Conservation (phyloP, 2,329 filamentous ascomycete species). For the Aspergillus udagawae region DNA sequence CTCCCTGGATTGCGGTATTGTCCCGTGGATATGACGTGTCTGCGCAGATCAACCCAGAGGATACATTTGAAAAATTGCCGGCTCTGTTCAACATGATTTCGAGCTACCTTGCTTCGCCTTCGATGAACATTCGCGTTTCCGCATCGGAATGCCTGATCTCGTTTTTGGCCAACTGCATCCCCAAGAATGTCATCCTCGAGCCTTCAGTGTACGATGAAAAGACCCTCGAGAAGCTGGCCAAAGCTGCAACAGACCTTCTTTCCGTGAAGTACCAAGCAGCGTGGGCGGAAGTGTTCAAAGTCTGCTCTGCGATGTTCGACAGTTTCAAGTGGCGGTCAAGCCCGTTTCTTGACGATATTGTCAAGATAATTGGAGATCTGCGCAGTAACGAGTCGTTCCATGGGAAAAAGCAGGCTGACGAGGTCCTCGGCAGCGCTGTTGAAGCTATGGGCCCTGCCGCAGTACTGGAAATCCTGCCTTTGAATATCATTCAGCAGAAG, state of each 20-base stretch:
- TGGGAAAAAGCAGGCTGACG: conserved; percentile 92
- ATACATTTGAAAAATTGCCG: conserved; percentile 87
- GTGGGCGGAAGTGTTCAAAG: conserved; percentile 91
- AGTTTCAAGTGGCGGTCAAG: conserved; percentile 78
- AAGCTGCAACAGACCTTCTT: conserved; percentile 67
- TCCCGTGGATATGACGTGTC: conserved; percentile 93
- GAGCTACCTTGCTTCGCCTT: conserved; percentile 77
- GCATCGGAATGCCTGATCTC: conserved; percentile 93
- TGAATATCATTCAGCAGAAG: conserved; percentile 77
- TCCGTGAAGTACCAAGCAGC: conserved; percentile 90
- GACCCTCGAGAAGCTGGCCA: conserved; percentile 71
- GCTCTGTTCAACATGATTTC: conserved; percentile 77
- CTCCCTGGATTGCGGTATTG: conserved; percentile 93
- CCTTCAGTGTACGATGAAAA: conserved; percentile 93
- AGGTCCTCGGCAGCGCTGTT: conserved; percentile 82
- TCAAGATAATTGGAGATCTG: conserved; percentile 78
- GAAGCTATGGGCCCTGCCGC: conserved; percentile 84
- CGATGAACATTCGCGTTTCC: conserved; percentile 89
- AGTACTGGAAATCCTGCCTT: conserved; percentile 74
- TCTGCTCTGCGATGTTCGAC: conserved; percentile 83
- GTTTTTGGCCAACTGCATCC: conserved; percentile 86
- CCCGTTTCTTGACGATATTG: conserved; percentile 70
- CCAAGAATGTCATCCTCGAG: conserved; percentile 75
- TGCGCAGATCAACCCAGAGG: conserved; percentile 79
- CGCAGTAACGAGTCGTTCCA: conserved; percentile 83